phyloP scores from a whole-genome alignment of 176 grass and related monocot species.

The bread wheat (Triticum aestivum) region IWGSC_CS_RefSeq_v2.1 NC_057796.1:455132737-455133236 shows the following conservation, averaged over 20 bases:
- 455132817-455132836: background rate
- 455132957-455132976: background rate
- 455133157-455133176: background rate
- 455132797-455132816: background rate
- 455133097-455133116: background rate
- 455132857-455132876: background rate
- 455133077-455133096: background rate
- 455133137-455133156: background rate
- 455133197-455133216: background rate
- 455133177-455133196: background rate
- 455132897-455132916: background rate
- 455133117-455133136: background rate
- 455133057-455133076: background rate
- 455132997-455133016: background rate
- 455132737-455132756: background rate
- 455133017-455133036: background rate
- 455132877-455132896: background rate
- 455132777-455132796: background rate
- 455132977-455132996: background rate
- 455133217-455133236: conserved; percentile 84
- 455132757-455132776: background rate
- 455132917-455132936: background rate
- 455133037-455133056: background rate
- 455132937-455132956: background rate
- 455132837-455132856: background rate